These are phyloP conservation scores for Paxillus rubicundulus DNA, from an alignment of 768 basidiomycete species.

Conservation along the genomic window DNA sequence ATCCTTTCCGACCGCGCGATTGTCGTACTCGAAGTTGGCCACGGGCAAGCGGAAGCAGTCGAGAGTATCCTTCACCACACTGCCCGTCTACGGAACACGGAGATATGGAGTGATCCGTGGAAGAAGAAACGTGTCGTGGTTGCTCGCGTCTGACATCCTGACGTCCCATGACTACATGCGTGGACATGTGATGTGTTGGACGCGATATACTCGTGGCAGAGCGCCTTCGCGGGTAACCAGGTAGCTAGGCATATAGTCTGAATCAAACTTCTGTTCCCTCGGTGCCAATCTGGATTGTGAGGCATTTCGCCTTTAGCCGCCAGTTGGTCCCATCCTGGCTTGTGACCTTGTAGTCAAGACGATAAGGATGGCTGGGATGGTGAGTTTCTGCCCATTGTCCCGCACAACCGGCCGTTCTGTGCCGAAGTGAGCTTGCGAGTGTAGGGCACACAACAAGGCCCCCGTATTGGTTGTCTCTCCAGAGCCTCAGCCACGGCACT, in stretches of 20 bases:
- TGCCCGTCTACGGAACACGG: conserved; percentile 46
- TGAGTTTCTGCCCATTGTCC: too few relatives aligned
- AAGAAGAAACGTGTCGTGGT: conserved; percentile 70
- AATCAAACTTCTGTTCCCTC: background rate
- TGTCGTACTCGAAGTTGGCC: conserved; percentile 80
- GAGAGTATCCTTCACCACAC: conserved; percentile 49
- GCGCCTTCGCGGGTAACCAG: background rate
- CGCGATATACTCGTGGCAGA: background rate
- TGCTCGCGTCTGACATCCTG: conserved; percentile 39
- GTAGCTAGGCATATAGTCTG: background rate
- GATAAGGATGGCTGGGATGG: background rate
- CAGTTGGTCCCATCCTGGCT: background rate
- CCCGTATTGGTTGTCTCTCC: too few relatives aligned
- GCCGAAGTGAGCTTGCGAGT: too few relatives aligned
- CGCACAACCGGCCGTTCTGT: too few relatives aligned
- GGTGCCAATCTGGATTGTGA: background rate
- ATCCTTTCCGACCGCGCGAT: conserved; percentile 52
- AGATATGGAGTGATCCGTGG: conserved; percentile 84
- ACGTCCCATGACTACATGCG: background rate
- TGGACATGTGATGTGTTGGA: background rate
- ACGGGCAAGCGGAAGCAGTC: conserved; percentile 66
- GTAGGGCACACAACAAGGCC: too few relatives aligned
- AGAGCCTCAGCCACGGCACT: too few relatives aligned
- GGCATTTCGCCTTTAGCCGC: too few relatives aligned
- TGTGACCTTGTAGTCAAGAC: too few relatives aligned